Evolutionary conservation across 768 basidiomycete species (phyloP), one percentile per base, ranked within the genome.

Genomic region (Boletus edulis): DNA sequence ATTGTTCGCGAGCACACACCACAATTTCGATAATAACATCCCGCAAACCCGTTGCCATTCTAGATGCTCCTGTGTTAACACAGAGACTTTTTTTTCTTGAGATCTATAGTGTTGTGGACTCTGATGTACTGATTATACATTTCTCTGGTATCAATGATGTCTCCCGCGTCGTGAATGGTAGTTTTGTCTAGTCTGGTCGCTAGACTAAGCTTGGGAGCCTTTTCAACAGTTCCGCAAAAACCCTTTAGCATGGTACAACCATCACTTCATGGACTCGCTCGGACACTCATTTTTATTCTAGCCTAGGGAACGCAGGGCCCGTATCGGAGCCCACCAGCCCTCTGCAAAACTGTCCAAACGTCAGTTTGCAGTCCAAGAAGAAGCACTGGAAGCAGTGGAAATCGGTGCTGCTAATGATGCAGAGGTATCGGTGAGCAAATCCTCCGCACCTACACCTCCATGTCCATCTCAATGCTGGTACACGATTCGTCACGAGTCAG

Each of bases 331-430:
- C 2, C 86, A 87, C 58, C 74, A 76, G 41, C 73, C 78, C 34
- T 81, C 85, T 15, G 82, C 74, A 35, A 81, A 76, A 59, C 68
- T 80, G 11, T 57, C 64, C 38, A 81, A 78, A 54, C 78, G 80
- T 44, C 69, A 73, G 46, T 81, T 81, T 55, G 79, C 81, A 3
- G 73, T 77, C 12, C 78, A 81, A 59, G 78, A 78, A 27, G 74
- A 75, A 61, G 20, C 73, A 8, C 76, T 79, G 3, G 77, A 84
- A 56, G 72, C 74, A 49, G 67, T 83, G 40, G 74, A 80, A 37
- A 61, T 81, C 45, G 82, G 79, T 39, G 67, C 68, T 38, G 69
- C 69, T 18, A 1, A 37, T 37, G 20, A 11, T 27, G 66, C 57
- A 55, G 75, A 74, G 29, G 62, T 64, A 49, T 74, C 84, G 52